A percentile compares a stretch with the other conserved stretches of the same genome.
Conservation (phyloP, 148 eudicot genomes). For the Silene uniflora region DNA sequence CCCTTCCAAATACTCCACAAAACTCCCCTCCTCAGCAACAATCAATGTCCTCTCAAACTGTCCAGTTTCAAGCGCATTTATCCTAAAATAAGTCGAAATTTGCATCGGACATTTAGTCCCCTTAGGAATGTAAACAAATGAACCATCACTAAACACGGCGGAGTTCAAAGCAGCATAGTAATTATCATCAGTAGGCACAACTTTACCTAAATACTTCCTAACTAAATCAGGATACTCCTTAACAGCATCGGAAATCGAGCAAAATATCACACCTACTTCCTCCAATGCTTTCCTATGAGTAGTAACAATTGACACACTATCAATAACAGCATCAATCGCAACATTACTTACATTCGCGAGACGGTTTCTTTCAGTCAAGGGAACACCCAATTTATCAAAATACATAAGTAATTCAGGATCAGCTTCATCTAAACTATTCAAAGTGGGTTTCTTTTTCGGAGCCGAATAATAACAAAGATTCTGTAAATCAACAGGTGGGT, state of each 20-base stretch:
- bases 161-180: conserved; percentile 85
- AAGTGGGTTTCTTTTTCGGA: conserved; percentile 75
- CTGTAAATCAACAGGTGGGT: conserved; percentile 67
- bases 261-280: conserved; percentile 80
- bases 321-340: conserved; percentile 87
- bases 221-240: conserved; percentile 79
- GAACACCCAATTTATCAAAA: conserved; percentile 72
- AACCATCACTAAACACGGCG: conserved; percentile 95
- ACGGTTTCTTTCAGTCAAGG: conserved; percentile 65
- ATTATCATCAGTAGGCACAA: conserved; percentile 79
- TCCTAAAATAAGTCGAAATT: conserved; percentile 88
- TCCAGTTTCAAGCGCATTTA: conserved; percentile 86
- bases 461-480: conserved; percentile 75
- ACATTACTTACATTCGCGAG: conserved; percentile 59
- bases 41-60: conserved; percentile 92
- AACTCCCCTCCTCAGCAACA: conserved; percentile 86
- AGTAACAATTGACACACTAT: conserved; percentile 86
- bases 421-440: conserved; percentile 85
- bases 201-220: conserved; percentile 71
- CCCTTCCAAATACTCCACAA: conserved; percentile 94
- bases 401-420: conserved; percentile 85
- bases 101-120: conserved; percentile 86
- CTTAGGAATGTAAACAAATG: conserved; percentile 86
- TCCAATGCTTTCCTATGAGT: conserved; percentile 76
- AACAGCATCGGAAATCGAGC: conserved; percentile 88